These are phyloP conservation scores for Tulasnella sp. DNA, from an alignment of 768 basidiomycete species.

Conservation along the genomic window DNA sequence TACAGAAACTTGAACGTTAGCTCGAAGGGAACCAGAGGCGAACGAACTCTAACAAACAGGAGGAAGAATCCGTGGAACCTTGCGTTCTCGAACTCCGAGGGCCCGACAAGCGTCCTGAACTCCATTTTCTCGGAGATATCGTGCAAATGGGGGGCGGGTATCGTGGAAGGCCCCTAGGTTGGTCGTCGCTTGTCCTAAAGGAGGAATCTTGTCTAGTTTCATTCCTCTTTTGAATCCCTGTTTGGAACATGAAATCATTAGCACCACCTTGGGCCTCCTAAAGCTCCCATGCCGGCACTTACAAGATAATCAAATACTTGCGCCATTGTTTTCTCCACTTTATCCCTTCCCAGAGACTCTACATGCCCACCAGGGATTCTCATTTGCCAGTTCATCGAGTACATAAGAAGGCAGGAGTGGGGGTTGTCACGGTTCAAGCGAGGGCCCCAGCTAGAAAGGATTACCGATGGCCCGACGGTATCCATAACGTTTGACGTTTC, in stretches of 20 bases:
- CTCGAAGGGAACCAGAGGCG: not conserved
- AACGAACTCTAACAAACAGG: not conserved
- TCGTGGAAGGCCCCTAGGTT: not conserved
- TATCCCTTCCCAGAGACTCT: not conserved
- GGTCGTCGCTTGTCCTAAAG: no score
- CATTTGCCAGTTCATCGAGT: slow-evolving; percentile 49
- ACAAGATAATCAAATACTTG: not conserved
- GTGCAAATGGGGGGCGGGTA: not conserved
- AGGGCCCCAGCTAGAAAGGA: slow-evolving; percentile 41
- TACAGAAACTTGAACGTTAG: not conserved
- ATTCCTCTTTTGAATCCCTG: not conserved
- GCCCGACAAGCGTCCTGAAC: not conserved
- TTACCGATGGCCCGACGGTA: slow-evolving; percentile 37
- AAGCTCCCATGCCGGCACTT: no score
- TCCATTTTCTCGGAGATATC: not conserved
- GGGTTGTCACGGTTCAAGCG: slow-evolving; percentile 36
- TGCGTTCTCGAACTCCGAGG: not conserved
- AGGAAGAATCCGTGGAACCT: not conserved
- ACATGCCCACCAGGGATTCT: not conserved
- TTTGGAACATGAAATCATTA: not conserved
- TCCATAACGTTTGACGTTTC: slow-evolving; percentile 51
- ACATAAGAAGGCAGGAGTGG: slow-evolving; percentile 40
- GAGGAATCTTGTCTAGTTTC: not conserved
- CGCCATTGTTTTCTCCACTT: not conserved
- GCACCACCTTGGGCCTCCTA: not conserved